These are phyloP conservation scores for Spatholobus suberectus DNA, from an alignment of 306 rosid species.

Conservation along the genomic window DNA sequence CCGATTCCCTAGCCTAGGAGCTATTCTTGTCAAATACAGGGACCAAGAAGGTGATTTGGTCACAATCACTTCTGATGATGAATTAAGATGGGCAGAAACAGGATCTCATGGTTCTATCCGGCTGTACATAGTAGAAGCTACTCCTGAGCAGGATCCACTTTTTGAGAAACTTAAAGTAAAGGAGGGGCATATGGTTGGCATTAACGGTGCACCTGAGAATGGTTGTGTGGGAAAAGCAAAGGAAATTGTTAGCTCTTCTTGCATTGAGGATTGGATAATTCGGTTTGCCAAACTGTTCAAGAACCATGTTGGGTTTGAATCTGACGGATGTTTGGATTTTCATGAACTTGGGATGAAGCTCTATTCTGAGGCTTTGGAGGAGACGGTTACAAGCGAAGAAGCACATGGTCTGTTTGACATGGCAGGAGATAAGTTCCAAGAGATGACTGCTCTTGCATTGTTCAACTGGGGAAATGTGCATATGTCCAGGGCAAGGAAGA, in stretches of 20 bases:
- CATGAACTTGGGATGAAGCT: slow-evolving; percentile 87
- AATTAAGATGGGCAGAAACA: slow-evolving; percentile 81
- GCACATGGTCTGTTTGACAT: slow-evolving; percentile 81
- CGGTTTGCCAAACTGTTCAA: slow-evolving; percentile 80
- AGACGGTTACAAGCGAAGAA: slow-evolving; percentile 80
- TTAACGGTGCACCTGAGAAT: slow-evolving; percentile 46
- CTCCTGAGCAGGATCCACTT: slow-evolving; percentile 72
- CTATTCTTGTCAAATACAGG: slow-evolving; percentile 83
- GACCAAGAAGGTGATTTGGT: slow-evolving; percentile 93
- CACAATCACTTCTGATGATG: slow-evolving; percentile 83
- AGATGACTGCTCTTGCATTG: slow-evolving; percentile 91
- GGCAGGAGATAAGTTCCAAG: slow-evolving; percentile 86
- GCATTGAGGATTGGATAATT: slow-evolving; percentile 92
- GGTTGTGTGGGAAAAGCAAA: slow-evolving; percentile 50
- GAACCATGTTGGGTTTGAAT: slow-evolving; percentile 83
- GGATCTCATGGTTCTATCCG: slow-evolving; percentile 69
- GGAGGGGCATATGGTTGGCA: slow-evolving; percentile 30
- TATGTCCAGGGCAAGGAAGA: slow-evolving; percentile 86
- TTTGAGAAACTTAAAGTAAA: slow-evolving; percentile 53
- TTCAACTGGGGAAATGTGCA: slow-evolving; percentile 98
- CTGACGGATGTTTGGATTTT: slow-evolving; percentile 75
- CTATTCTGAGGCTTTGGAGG: slow-evolving; percentile 97
- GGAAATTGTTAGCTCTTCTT: slow-evolving; percentile 59
- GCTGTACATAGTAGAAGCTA: slow-evolving; percentile 68
- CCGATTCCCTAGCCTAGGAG: slow-evolving; percentile 69